Percentiles rank a stretch among this genome's conserved stretches.
phyloP scores from a whole-genome alignment of 805 yeast genomes.

The Monosporozyma unispora region DNA sequence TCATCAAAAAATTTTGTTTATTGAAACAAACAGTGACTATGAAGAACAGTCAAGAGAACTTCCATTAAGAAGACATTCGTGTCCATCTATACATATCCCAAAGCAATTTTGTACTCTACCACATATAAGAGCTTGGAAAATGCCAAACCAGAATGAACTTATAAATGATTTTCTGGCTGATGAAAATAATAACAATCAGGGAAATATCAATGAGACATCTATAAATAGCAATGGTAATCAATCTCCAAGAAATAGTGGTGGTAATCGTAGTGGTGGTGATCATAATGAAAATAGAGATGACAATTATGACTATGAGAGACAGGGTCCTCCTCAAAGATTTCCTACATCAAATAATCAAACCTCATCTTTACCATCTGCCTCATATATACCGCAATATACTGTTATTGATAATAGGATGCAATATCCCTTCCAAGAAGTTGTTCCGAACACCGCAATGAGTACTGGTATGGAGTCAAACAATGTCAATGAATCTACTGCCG shows the following conservation, averaged over 20 bases:
- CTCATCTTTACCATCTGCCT: slow-evolving; percentile 9
- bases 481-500: background rate
- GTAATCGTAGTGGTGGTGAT: background rate
- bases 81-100: background rate
- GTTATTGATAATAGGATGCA: slow-evolving; percentile 9
- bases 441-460: slow-evolving; percentile 23
- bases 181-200: background rate
- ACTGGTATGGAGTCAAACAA: slow-evolving; percentile 9
- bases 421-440: slow-evolving; percentile 26
- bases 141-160: background rate
- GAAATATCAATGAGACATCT: background rate
- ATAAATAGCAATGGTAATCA: background rate
- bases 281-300: slow-evolving; percentile 6
- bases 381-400: slow-evolving; percentile 24
- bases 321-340: slow-evolving; percentile 9
- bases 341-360: slow-evolving; percentile 1
- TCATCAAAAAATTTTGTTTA: background rate
- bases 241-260: background rate
- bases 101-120: too few species aligned
- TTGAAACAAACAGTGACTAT: background rate
- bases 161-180: background rate
- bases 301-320: slow-evolving; percentile 18
- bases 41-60: too few species aligned
- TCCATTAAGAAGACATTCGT: background rate
- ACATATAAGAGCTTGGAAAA: background rate